Conservation (phyloP, 2,329 filamentous ascomycete species). For the Trichothecium roseum region DNA sequence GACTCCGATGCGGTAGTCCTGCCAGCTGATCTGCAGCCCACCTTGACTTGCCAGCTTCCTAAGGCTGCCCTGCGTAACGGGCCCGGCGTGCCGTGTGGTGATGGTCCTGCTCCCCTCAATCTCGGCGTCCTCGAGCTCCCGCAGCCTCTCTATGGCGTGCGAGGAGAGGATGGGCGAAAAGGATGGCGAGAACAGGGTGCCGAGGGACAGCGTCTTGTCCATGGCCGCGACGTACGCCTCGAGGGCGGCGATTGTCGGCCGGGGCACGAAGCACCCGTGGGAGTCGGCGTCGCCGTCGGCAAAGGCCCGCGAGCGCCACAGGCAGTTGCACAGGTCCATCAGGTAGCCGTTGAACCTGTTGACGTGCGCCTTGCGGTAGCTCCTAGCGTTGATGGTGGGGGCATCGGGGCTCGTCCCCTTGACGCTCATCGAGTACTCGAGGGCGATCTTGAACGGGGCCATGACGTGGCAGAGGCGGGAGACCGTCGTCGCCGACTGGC, state of each 20-base stretch:
- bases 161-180: conserved; percentile 46
- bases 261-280: conserved; percentile 40
- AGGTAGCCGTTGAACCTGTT: conserved; percentile 72
- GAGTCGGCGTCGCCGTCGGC: conserved; percentile 53
- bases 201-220: conserved; percentile 34
- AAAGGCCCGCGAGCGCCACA: conserved; percentile 70
- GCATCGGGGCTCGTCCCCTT: conserved; percentile 17
- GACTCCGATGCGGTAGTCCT: conserved; percentile 65
- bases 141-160: conserved; percentile 43
- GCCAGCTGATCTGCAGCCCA: conserved; percentile 58
- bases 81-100: conserved; percentile 48
- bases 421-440: conserved; percentile 51
- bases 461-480: conserved; percentile 62
- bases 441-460: conserved; percentile 61
- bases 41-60: conserved; percentile 51
- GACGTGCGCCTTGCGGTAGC: conserved; percentile 50
- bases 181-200: conserved; percentile 46
- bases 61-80: conserved; percentile 60
- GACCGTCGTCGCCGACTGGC: conserved; percentile 48
- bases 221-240: conserved; percentile 37
- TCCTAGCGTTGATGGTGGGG: conserved; percentile 20
- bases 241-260: conserved; percentile 32
- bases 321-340: conserved; percentile 77
- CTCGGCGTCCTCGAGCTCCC: conserved; percentile 46
- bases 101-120: conserved; percentile 27